Conservation (phyloP, 768 basidiomycete genomes). For the Exidia glandulosa region DNA sequence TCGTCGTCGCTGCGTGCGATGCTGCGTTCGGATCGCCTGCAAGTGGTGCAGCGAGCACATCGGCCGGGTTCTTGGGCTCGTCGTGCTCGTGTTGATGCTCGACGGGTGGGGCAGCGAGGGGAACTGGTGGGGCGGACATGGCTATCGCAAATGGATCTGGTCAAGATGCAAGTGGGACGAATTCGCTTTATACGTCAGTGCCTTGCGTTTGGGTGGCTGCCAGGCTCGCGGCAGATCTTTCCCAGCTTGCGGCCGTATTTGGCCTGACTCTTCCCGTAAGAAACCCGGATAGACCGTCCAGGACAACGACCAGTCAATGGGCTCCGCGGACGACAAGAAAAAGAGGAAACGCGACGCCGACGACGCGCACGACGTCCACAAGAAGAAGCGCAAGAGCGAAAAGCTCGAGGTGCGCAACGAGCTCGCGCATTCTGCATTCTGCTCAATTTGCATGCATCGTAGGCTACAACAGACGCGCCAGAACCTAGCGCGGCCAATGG, state of each 20-base stretch:
- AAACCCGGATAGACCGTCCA: no score
- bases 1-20: no score
- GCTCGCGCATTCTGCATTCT: background rate
- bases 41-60: no score
- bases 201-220: no score
- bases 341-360: slow-evolving; percentile 3
- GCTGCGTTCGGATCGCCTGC: no score
- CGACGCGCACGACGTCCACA: slow-evolving; percentile 5
- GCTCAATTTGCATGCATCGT: background rate
- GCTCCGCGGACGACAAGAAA: background rate
- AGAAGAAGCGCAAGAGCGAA: slow-evolving; percentile 2
- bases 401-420: background rate
- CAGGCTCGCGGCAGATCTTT: no score
- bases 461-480: background rate
- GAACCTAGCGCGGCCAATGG: background rate
- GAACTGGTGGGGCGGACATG: background rate
- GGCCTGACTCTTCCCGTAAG: no score
- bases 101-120: background rate
- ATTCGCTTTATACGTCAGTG: no score
- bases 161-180: no score
- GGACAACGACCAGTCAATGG: no score
- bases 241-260: no score
- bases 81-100: background rate
- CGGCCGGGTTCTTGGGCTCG: background rate
- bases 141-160: no score